Evolutionary conservation across 1,139 yeast genomes (phyloP).

Genomic region (Sugiyamaella xylanicola): DNA sequence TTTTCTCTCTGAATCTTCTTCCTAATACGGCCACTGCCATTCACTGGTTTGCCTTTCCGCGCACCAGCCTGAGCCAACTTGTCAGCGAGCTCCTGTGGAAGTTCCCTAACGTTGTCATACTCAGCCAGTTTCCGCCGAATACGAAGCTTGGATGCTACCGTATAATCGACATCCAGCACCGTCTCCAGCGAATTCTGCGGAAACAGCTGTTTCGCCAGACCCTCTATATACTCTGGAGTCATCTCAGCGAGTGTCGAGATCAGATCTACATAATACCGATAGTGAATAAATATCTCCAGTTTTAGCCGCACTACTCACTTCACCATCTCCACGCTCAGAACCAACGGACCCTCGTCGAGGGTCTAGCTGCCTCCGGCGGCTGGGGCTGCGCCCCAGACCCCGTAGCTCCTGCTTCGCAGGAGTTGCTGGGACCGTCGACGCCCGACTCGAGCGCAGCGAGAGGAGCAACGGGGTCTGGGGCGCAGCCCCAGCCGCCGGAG

Average conservation of each 20-base stretch:
- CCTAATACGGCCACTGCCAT: conserved; percentile 8
- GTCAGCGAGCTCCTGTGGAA: conserved; percentile 28
- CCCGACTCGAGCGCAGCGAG: no score
- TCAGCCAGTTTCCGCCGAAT: conserved; percentile 24
- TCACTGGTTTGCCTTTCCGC: conserved; percentile 13
- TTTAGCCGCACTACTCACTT: not conserved
- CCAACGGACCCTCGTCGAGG: no score
- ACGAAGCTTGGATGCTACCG: conserved; percentile 5
- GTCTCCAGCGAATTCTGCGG: conserved; percentile 2
- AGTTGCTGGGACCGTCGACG: no score
- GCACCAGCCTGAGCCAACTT: conserved; percentile 19
- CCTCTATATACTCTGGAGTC: conserved; percentile 5
- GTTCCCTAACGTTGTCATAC: conserved; percentile 23
- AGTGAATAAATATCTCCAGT: no score
- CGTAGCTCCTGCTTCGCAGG: no score
- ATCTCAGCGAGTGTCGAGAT: not conserved
- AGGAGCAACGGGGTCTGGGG: no score
- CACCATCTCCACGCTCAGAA: no score
- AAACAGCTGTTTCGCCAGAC: not conserved
- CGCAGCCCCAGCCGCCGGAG: no score
- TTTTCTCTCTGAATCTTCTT: conserved; percentile 25
- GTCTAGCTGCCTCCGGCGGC: no score
- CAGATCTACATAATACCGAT: no score
- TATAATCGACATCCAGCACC: conserved; percentile 2
- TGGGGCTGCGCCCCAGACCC: no score